Conservation (phyloP, 2,329 filamentous ascomycete species). For the Aureobasidium melanogenum region DNA sequence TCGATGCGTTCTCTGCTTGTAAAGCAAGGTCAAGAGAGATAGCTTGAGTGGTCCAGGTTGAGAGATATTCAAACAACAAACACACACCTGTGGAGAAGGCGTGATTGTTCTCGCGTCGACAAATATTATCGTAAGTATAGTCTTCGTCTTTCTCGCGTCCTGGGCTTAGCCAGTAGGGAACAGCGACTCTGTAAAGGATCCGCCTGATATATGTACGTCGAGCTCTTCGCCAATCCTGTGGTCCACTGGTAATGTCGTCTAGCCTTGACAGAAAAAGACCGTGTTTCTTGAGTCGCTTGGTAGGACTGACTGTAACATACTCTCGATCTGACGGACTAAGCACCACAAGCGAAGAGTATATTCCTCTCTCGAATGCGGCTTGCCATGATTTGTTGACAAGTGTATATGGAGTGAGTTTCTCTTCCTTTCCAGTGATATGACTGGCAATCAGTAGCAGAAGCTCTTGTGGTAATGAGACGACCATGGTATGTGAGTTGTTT, state of each 20-base stretch:
- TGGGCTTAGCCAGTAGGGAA: not conserved
- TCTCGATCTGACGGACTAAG: not conserved
- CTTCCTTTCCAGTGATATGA: not conserved
- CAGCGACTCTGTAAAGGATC: not conserved
- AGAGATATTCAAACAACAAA: not conserved
- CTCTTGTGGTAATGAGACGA: not conserved
- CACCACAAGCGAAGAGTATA: not conserved
- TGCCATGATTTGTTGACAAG: not conserved
- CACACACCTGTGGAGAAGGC: not conserved
- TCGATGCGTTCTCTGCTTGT: not conserved
- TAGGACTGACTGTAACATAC: not conserved
- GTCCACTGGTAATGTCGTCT: not conserved
- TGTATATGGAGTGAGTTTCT: not conserved
- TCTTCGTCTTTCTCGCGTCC: not conserved
- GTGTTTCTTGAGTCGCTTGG: not conserved
- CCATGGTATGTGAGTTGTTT: not conserved
- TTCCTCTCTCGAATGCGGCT: not conserved
- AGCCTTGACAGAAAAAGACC: not conserved
- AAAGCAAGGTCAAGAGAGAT: not conserved
- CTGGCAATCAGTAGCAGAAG: not conserved
- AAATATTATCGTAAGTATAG: not conserved
- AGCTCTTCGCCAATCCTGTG: not conserved
- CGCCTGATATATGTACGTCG: not conserved
- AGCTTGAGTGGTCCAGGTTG: not conserved
- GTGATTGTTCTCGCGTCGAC: not conserved